Percentiles rank a stretch among this genome's conserved stretches.
Conservation (phyloP, 1,139 yeast genomes). For the Lipomyces yarrowii region DNA sequence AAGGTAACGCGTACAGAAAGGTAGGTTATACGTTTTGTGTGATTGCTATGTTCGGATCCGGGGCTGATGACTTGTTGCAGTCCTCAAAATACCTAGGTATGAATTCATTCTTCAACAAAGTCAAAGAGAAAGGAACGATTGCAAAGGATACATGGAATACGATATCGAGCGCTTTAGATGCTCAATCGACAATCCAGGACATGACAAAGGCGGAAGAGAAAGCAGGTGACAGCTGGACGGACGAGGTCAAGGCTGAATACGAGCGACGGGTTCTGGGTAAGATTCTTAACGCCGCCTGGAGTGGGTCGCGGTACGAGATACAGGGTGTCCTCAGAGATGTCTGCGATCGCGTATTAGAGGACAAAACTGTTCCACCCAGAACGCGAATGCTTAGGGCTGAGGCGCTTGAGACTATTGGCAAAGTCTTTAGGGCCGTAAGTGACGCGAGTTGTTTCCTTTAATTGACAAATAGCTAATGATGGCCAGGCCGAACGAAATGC, state of each 20-base stretch:
- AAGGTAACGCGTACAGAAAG: constrained; percentile 59
- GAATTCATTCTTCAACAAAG: constrained; percentile 80
- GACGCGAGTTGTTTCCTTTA: background rate
- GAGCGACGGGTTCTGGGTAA: constrained; percentile 88
- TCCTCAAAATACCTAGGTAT: constrained; percentile 79
- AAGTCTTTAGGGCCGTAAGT: constrained; percentile 55
- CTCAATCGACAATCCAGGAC: constrained; percentile 82
- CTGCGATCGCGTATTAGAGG: constrained; percentile 72
- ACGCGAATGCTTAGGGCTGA: constrained; percentile 77
- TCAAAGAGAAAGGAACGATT: constrained; percentile 86
- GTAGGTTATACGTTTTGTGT: background rate
- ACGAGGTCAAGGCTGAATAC: constrained; percentile 81
- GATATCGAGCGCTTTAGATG: constrained; percentile 83
- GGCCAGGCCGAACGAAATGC: constrained; percentile 63
- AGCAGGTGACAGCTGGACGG: constrained; percentile 64
- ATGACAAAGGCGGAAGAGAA: constrained; percentile 52
- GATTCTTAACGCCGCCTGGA: constrained; percentile 94
- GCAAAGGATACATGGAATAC: constrained; percentile 86
- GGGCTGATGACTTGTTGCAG: constrained; percentile 7
- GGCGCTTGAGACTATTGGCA: constrained; percentile 73
- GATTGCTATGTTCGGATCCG: background rate
- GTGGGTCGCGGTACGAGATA: constrained; percentile 86
- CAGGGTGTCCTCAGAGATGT: constrained; percentile 86
- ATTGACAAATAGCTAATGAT: background rate
- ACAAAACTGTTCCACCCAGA: constrained; percentile 58